Base-by-base conservation (phyloP, 306 rosid genomes). In the Casuarina glauca region DNA sequence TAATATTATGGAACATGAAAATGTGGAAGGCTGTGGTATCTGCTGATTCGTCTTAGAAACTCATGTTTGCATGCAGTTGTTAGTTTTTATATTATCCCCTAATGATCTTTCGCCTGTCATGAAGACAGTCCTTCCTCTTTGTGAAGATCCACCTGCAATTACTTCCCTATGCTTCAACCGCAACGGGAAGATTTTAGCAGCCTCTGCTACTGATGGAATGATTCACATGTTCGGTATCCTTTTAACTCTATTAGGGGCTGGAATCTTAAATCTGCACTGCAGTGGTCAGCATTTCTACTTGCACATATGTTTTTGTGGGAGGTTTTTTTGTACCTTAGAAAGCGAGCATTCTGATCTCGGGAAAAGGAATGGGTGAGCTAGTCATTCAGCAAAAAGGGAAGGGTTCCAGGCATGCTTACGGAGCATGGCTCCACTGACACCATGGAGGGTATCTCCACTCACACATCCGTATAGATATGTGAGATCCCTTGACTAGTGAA, bases 191-290 rank as follows among this genome's bases (percentile, higher is more conserved):
- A 88, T 94, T 85, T 87, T 94, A 82, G 98, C 97, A 36, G 98
- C 98, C 48, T 80, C 97, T 72, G 98, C 97, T 16, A 78, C 87
- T 68, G 98, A 94, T 84, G 97, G 98, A 86, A 92, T 92, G 97
- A 94, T 94, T 86, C 97, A 94, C 87, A 90, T 94, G 93, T 94
- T 94, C 80, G 98, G 98, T 94, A 92, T 94, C 98, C 98, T 94
- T 69, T 12, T 35, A 45, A n/a, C 35, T n/a, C 36, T 80, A 41
- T 61, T 62, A 75, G 50, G 69, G 50, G 57, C 77, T 76, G 57
- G 66, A 74, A 69, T 49, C 48, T 73, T 71, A 41, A 26, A 11
- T 42, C 38, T 62, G 61, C 9, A 42, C 69, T 78, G 11, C 19
- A 80, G 38, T 66, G n/a, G 55, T 66, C 54, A 26, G 39, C 4